phyloP scores from a whole-genome alignment of 2,329 filamentous ascomycete genomes.

The Ophiostoma triangulosporum region DNA sequence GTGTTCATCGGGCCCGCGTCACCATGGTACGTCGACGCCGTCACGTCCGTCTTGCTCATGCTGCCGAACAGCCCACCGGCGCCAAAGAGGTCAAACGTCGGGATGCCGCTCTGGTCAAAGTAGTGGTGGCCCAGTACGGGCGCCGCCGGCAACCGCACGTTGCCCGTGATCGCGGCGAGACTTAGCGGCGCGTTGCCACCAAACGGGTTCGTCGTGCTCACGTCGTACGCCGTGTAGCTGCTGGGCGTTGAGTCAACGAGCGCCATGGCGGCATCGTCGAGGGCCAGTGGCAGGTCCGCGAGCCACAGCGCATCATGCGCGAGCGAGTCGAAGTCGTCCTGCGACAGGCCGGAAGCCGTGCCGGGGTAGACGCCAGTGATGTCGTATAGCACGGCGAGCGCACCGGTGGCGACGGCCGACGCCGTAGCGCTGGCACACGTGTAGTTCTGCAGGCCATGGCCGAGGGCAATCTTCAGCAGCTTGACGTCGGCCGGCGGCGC shows the following conservation, averaged over 20 bases:
- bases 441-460: conserved; percentile 58
- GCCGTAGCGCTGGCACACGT: conserved; percentile 33
- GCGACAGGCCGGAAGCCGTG: conserved; percentile 23
- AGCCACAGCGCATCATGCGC: conserved; percentile 26
- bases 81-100: conserved; percentile 44
- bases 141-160: conserved; percentile 13
- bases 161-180: conserved; percentile 2
- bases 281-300: conserved; percentile 34
- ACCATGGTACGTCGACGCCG: conserved; percentile 37
- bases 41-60: conserved; percentile 33
- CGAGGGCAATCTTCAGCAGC: conserved; percentile 44
- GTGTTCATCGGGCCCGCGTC: conserved; percentile 32
- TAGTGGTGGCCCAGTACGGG: conserved; percentile 50
- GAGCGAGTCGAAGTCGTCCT: conserved; percentile 26
- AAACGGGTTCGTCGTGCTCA: conserved; percentile 33
- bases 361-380: conserved; percentile 37
- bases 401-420: conserved; percentile 29
- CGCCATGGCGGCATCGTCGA: conserved; percentile 20
- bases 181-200: conserved; percentile 21
- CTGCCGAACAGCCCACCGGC: conserved; percentile 27
- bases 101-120: conserved; percentile 41
- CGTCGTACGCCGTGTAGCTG: conserved; percentile 24
- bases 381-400: conserved; percentile 48
- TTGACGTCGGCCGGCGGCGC: conserved; percentile 24
- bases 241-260: conserved; percentile 13